Percentiles rank a stretch among this genome's conserved stretches.
Evolutionary conservation across 495 filamentous ascomycete genomes (phyloP).

Genomic region (Penicillium odoratum): DNA sequence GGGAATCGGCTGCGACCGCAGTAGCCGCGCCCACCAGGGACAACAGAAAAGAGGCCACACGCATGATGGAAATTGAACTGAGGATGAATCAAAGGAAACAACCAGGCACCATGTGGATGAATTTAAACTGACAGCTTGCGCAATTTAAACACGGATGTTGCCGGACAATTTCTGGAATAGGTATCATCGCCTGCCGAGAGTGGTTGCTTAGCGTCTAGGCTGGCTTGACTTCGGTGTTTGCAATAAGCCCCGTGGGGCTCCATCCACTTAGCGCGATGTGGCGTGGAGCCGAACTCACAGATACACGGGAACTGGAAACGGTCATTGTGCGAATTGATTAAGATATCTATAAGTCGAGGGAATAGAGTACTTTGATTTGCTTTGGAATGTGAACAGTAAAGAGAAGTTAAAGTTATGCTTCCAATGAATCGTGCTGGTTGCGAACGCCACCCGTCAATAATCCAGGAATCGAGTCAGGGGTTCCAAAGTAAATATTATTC

Average conservation of each 20-base stretch:
- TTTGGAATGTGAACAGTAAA: not conserved
- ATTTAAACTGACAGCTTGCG: not conserved
- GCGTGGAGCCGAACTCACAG: slow-evolving; percentile 5
- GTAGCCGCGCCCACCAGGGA: slow-evolving; percentile 20
- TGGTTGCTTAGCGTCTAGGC: not conserved
- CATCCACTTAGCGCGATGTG: slow-evolving; percentile 16
- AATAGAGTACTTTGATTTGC: not conserved
- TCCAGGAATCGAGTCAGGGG: not conserved
- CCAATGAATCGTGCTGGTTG: not conserved
- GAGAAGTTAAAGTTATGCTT: not conserved
- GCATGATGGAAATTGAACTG: slow-evolving; percentile 18
- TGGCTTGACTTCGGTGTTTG: slow-evolving; percentile 10
- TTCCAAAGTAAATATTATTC: too few species aligned
- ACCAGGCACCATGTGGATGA: not conserved
- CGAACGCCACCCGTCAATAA: not conserved
- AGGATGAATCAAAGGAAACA: slow-evolving; percentile 1
- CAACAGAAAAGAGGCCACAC: slow-evolving; percentile 18
- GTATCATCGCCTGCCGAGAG: slow-evolving; percentile 4
- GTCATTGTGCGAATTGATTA: not conserved
- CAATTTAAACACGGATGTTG: not conserved
- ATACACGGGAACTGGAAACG: slow-evolving; percentile 9
- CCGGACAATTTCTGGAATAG: slow-evolving; percentile 9
- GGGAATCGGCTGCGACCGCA: slow-evolving; percentile 3
- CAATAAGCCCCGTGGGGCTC: slow-evolving; percentile 7
- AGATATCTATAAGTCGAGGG: too few species aligned